Evolutionary conservation across 805 yeast genomes (phyloP).

Genomic region (Candida awuae): DNA sequence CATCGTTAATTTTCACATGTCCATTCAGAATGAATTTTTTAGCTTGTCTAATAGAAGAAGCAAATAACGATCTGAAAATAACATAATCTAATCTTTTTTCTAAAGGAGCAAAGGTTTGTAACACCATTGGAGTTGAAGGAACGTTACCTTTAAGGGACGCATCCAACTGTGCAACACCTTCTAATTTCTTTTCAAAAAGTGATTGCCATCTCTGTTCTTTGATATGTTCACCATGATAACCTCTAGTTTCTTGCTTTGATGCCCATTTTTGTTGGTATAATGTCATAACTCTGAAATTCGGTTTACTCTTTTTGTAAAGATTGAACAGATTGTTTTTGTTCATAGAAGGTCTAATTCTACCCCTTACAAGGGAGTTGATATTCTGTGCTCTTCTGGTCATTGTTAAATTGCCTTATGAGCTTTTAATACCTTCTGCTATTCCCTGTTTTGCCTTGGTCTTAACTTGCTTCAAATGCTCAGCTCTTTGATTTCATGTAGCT

Average conservation of each 20-base stretch:
- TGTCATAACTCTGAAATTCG: conserved; percentile 50
- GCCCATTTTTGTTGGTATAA: conserved; percentile 87
- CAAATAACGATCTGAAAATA: conserved; percentile 84
- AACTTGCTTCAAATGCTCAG: too few species aligned
- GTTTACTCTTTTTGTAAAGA: conserved; percentile 61
- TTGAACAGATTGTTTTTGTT: conserved; percentile 89
- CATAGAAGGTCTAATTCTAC: conserved; percentile 75
- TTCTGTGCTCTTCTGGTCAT: conserved; percentile 28
- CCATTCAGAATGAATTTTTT: conserved; percentile 79
- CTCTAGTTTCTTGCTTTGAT: conserved; percentile 85
- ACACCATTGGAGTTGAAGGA: conserved; percentile 64
- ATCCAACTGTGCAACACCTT: conserved; percentile 84
- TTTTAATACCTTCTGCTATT: too few species aligned
- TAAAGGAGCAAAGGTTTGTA: conserved; percentile 82
- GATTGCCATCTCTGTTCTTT: conserved; percentile 78
- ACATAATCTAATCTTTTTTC: conserved; percentile 90
- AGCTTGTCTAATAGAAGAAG: conserved; percentile 89
- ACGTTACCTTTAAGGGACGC: conserved; percentile 61
- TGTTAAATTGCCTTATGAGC: not conserved
- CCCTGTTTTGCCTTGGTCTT: too few species aligned
- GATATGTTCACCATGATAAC: conserved; percentile 91
- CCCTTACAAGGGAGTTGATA: conserved; percentile 26
- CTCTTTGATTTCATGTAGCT: too few species aligned
- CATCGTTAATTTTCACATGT: conserved; percentile 79
- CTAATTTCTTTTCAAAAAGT: conserved; percentile 59